Evolutionary conservation across 805 yeast genomes (phyloP), one percentile per base, ranked within the genome.

Genomic region (Kuraishia molischiana): DNA sequence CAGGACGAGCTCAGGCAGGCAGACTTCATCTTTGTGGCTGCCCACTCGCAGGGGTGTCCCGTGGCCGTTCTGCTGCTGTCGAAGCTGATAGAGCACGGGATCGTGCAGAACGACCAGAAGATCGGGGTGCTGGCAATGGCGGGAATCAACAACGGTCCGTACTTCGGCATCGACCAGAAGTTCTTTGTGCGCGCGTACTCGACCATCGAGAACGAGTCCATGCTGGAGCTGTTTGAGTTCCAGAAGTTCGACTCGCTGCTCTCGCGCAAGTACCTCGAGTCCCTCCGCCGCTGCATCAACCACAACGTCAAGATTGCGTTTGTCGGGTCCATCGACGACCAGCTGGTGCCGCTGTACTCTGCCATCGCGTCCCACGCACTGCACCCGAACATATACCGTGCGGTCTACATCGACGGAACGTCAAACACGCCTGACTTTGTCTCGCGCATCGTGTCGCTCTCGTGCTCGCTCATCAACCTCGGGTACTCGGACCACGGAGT

Each of bases 31-130:
- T 86, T 81, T 52, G 73, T 90, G 44, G 96, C 96, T 2, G 79
- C 95, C 1, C 98, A 90, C 58, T 89, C 97, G 0, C 98, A 90
- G 57, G 98, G 98, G 0, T 79, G 90, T 34, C 97, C 95, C 0
- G 97, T 92, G 0, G 74, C 95, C 0, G 77, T 86, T 1, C 78
- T 85, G 24, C 56, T 90, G 21, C 59, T 87, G n/a, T 81, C 95
- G 0, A 69, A 71, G 46, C 65, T 90, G 31, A 70, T 90, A 10
- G 81, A 75, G 44, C 67, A 72, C 28, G 92, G 77, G 0, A 45
- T 59, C 6, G 64, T 74, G 9, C 52, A 66, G 14, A 52, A 56
- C 19, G 50, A 58, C 32, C 69, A 73, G 42, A 55, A 72, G 18
- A 68, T 89, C 11, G 85, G 92, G 0, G 62, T 90, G 15, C 60